These are phyloP conservation scores for Raphanus sativus DNA, from an alignment of 345 rosid species.

Conservation along the genomic window DNA sequence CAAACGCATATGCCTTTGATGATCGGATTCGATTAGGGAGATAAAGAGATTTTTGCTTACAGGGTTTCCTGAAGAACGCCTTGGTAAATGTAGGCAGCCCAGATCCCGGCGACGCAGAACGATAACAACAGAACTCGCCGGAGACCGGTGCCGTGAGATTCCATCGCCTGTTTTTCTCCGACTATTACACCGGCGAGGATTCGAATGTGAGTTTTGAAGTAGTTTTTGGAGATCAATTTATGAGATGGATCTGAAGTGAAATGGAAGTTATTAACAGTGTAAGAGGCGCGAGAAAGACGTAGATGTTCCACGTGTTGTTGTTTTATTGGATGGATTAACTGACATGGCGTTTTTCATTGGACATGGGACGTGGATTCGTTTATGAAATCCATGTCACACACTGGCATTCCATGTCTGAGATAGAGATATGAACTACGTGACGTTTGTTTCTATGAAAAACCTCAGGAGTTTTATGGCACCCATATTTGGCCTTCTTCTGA, in stretches of 20 bases:
- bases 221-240: slow-evolving; percentile 23
- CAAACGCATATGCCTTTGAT: neutral
- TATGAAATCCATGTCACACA: slow-evolving; percentile 20
- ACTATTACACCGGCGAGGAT: neutral
- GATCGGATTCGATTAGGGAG: neutral
- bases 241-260: slow-evolving; percentile 17
- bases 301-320: slow-evolving; percentile 42
- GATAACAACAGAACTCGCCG: slow-evolving; percentile 67
- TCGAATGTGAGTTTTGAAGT: neutral
- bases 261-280: slow-evolving; percentile 16
- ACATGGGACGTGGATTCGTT: slow-evolving; percentile 23
- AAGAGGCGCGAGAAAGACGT: slow-evolving; percentile 50
- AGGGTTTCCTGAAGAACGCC: slow-evolving; percentile 92
- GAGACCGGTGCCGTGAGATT: slow-evolving; percentile 68
- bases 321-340: slow-evolving; percentile 35
- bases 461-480: neutral
- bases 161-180: slow-evolving; percentile 43
- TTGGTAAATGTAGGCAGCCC: slow-evolving; percentile 96
- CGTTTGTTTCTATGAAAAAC: neutral
- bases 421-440: neutral
- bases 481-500: neutral
- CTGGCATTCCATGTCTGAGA: neutral
- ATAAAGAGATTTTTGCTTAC: slow-evolving; percentile 43
- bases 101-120: slow-evolving; percentile 91
- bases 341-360: slow-evolving; percentile 47